These are phyloP conservation scores for Rutstroemia sp. DNA, from an alignment of 2,329 filamentous ascomycete species.

Conservation along the genomic window DNA sequence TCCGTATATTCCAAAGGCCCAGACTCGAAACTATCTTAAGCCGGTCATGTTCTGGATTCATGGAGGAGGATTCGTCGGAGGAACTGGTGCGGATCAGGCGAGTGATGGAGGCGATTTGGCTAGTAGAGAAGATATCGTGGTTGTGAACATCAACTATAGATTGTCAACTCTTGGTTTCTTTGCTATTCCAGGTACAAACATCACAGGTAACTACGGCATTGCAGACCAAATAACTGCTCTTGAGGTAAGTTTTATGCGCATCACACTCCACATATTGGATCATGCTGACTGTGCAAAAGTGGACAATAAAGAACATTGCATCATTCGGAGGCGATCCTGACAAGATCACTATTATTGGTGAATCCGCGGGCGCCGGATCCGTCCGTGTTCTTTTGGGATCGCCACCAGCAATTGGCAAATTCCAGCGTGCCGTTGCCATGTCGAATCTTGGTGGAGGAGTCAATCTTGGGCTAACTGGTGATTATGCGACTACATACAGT, in stretches of 20 bases:
- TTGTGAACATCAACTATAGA: conserved; percentile 25
- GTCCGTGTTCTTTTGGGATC: conserved; percentile 43
- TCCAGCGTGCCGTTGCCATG: conserved; percentile 39
- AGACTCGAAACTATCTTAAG: conserved; percentile 26
- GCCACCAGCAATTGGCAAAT: conserved; percentile 39
- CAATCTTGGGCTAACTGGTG: conserved; percentile 36
- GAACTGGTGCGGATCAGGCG: conserved; percentile 18
- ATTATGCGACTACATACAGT: conserved; percentile 47
- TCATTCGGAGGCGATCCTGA: conserved; percentile 40
- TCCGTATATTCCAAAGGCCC: conserved; percentile 26
- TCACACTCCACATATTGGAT: not conserved
- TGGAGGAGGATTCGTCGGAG: conserved; percentile 29
- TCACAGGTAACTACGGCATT: conserved; percentile 46
- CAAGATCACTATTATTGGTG: conserved; percentile 41
- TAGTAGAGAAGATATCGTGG: conserved; percentile 24
- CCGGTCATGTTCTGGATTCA: conserved; percentile 28
- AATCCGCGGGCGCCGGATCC: conserved; percentile 42
- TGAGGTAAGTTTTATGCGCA: conserved; percentile 21
- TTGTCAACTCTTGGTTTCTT: conserved; percentile 30
- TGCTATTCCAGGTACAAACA: conserved; percentile 41
- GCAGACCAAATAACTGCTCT: conserved; percentile 44
- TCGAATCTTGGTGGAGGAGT: conserved; percentile 47
- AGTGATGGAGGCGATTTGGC: conserved; percentile 26
- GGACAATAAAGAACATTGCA: conserved; percentile 40
- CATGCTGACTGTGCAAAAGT: conserved; percentile 25